Percentiles rank a stretch among this genome's conserved stretches.
These are phyloP conservation scores for Warburgia ugandensis DNA, from an alignment of 164 flowering plant genomes.

Conservation along the genomic window DNA sequence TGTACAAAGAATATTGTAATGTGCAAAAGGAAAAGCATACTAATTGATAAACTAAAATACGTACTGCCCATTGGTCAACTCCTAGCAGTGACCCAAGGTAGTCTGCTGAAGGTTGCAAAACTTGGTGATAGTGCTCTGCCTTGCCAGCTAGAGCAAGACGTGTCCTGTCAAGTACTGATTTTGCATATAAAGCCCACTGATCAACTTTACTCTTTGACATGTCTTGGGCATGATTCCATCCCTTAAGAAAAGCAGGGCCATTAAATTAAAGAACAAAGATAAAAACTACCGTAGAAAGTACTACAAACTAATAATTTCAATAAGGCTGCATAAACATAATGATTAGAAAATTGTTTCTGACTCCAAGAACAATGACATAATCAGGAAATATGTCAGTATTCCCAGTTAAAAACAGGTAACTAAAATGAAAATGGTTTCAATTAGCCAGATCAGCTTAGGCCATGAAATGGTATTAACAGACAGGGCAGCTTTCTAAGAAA, in stretches of 20 bases:
- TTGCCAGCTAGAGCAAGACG: slow-evolving; percentile 87
- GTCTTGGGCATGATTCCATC: slow-evolving; percentile 64
- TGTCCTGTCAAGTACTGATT: slow-evolving; percentile 92
- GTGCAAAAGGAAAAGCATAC: neutral
- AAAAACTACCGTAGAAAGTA: too few relatives aligned
- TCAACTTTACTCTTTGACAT: slow-evolving; percentile 46
- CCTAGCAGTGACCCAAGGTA: slow-evolving; percentile 84
- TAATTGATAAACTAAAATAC: slow-evolving; percentile 19
- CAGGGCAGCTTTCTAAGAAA: too few relatives aligned
- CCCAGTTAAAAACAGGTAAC: too few relatives aligned
- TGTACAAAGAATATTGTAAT: slow-evolving; percentile 1
- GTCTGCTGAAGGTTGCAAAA: slow-evolving; percentile 93
- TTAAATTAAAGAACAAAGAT: too few relatives aligned
- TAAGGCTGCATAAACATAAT: too few relatives aligned
- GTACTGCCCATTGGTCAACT: slow-evolving; percentile 85
- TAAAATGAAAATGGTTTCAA: too few relatives aligned
- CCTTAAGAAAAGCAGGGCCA: slow-evolving; percentile 38
- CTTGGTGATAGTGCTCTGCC: slow-evolving; percentile 70
- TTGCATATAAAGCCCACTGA: slow-evolving; percentile 87
- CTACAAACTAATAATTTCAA: too few relatives aligned
- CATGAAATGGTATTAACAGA: too few relatives aligned
- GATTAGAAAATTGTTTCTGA: too few relatives aligned
- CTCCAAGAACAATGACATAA: too few relatives aligned
- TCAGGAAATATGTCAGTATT: too few relatives aligned
- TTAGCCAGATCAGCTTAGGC: too few relatives aligned